phyloP scores from a whole-genome alignment of 2,329 filamentous ascomycete genomes.

The Monilinia fructigena region DNA sequence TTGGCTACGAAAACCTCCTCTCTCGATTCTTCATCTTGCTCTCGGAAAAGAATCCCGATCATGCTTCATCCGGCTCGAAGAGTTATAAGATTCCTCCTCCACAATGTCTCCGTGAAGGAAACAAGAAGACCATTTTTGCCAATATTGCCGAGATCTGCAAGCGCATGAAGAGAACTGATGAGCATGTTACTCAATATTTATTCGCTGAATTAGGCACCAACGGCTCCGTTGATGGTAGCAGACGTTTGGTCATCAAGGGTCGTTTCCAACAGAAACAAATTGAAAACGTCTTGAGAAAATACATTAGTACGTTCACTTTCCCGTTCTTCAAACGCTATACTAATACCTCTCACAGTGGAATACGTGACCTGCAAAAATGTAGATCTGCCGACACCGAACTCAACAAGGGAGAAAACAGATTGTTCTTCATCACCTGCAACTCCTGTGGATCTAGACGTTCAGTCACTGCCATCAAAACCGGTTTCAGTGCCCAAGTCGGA shows the following conservation, averaged over 20 bases:
- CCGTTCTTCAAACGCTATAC: conserved; percentile 38
- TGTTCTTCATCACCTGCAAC: conserved; percentile 99
- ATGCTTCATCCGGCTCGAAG: conserved; percentile 82
- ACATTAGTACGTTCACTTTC: conserved; percentile 68
- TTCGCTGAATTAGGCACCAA: conserved; percentile 98
- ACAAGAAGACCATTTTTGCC: conserved; percentile 99
- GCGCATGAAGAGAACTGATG: conserved; percentile 97
- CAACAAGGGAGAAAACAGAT: conserved; percentile 97
- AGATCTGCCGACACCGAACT: conserved; percentile 91
- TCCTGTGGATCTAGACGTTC: conserved; percentile 78
- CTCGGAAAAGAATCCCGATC: conserved; percentile 93
- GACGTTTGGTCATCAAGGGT: conserved; percentile 96
- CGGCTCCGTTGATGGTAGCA: conserved; percentile 89
- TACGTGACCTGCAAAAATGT: conserved; percentile 99
- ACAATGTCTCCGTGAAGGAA: conserved; percentile 98
- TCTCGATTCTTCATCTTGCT: conserved; percentile 92
- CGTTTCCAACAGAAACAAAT: conserved; percentile 99
- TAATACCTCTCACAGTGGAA: conserved; percentile 56
- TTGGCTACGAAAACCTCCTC: conserved; percentile 83
- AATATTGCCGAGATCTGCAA: conserved; percentile 99
- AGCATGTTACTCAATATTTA: conserved; percentile 95
- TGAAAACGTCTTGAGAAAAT: conserved; percentile 93
- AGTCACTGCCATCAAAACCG: conserved; percentile 98
- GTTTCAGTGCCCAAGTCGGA: conserved; percentile 99
- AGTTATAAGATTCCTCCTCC: conserved; percentile 99